phyloP scores from a whole-genome alignment of 2,329 filamentous ascomycete species.

The Neoarthrinium moseri region DNA sequence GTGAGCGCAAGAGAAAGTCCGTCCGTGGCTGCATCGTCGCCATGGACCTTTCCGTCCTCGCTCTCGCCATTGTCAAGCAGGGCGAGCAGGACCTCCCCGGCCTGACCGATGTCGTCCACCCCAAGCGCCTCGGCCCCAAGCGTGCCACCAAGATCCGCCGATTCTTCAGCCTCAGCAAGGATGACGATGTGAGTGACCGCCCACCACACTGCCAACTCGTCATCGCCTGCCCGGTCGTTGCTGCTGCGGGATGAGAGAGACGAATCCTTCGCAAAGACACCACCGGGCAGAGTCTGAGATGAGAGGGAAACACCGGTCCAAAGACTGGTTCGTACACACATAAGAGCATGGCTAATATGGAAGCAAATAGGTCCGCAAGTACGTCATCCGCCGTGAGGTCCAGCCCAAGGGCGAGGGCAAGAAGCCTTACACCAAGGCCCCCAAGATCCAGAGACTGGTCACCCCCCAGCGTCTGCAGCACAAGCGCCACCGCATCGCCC shows the following conservation, averaged over 20 bases:
- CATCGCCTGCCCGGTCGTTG: slow-evolving; percentile 68
- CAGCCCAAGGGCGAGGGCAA: slow-evolving; percentile 97
- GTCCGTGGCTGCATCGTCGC: slow-evolving; percentile 98
- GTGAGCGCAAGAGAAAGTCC: slow-evolving; percentile 99
- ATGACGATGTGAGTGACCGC: slow-evolving; percentile 91
- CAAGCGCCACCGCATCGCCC: slow-evolving; percentile 96
- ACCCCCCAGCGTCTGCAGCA: slow-evolving; percentile 99
- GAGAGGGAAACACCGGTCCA: slow-evolving; percentile 16
- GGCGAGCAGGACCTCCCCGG: slow-evolving; percentile 92
- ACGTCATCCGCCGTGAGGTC: slow-evolving; percentile 98
- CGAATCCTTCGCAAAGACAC: slow-evolving; percentile 46
- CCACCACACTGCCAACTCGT: slow-evolving; percentile 53
- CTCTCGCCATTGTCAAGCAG: slow-evolving; percentile 96
- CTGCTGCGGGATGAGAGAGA: slow-evolving; percentile 36
- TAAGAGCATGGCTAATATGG: slow-evolving; percentile 32
- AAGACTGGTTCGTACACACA: no score
- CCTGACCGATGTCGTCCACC: slow-evolving; percentile 95
- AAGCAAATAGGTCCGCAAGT: slow-evolving; percentile 83
- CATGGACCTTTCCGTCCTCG: slow-evolving; percentile 91
- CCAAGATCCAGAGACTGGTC: slow-evolving; percentile 99
- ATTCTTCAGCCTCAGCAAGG: slow-evolving; percentile 99
- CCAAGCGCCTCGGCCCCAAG: slow-evolving; percentile 99
- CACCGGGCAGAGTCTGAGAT: slow-evolving; percentile 39
- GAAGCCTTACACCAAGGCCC: slow-evolving; percentile 99
- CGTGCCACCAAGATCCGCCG: slow-evolving; percentile 99